A percentile compares a stretch with the other conserved stretches of the same genome.
These are phyloP conservation scores for Mycena olivaceomarginata DNA, from an alignment of 768 basidiomycete genomes.

Conservation along the genomic window DNA sequence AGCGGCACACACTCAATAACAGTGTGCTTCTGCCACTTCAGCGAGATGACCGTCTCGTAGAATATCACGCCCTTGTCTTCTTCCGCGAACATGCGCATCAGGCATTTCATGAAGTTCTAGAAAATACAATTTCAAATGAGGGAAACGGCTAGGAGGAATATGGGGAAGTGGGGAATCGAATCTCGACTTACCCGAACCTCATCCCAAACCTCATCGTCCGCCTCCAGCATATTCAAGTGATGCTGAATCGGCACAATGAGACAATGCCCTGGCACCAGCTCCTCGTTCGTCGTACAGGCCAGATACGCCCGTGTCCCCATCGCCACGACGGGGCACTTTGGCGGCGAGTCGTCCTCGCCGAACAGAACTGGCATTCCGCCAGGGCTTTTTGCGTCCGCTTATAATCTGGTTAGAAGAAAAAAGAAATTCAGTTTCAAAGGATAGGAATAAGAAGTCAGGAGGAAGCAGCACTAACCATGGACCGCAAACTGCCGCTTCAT, in stretches of 20 bases:
- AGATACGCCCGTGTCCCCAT: slow-evolving; percentile 95
- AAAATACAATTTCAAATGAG: slow-evolving; percentile 18
- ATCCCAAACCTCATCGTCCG: slow-evolving; percentile 98
- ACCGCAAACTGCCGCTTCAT: slow-evolving; percentile 99
- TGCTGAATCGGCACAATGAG: slow-evolving; percentile 98
- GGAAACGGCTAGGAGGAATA: not conserved
- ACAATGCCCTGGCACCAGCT: slow-evolving; percentile 94
- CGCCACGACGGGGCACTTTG: slow-evolving; percentile 91
- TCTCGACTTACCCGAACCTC: slow-evolving; percentile 85
- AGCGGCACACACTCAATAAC: slow-evolving; percentile 96
- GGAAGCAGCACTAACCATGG: slow-evolving; percentile 74
- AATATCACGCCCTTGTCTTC: slow-evolving; percentile 96
- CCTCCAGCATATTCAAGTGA: slow-evolving; percentile 92
- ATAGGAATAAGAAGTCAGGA: no score
- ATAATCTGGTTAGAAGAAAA: slow-evolving; percentile 77
- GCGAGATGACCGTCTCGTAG: slow-evolving; percentile 92
- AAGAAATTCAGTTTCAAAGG: not conserved
- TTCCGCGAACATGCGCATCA: slow-evolving; percentile 96
- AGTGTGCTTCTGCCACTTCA: slow-evolving; percentile 94
- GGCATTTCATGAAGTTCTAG: slow-evolving; percentile 91
- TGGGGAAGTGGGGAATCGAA: slow-evolving; percentile 28
- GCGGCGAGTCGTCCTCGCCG: slow-evolving; percentile 93
- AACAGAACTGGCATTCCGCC: slow-evolving; percentile 90
- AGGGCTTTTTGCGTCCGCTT: slow-evolving; percentile 95
- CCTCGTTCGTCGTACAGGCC: slow-evolving; percentile 91